phyloP scores from a whole-genome alignment of 2,329 filamentous ascomycete species.

The Tolypocladium nubicola region DNA sequence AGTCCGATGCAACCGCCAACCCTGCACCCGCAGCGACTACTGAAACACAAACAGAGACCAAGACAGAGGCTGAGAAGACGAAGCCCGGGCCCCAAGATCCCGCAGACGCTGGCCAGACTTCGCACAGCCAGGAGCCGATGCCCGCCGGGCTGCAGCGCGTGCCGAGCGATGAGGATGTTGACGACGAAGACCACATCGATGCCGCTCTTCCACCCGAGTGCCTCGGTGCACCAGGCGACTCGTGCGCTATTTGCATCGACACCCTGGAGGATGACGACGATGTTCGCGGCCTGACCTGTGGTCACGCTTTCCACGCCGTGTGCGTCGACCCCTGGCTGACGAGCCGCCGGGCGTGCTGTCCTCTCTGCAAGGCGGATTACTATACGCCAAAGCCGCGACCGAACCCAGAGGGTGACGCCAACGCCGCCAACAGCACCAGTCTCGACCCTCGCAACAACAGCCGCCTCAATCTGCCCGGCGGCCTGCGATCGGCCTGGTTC shows the following conservation, averaged over 20 bases:
- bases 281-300: constrained; percentile 84
- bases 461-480: constrained; percentile 37
- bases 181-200: constrained; percentile 73
- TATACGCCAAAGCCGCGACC: constrained; percentile 86
- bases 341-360: constrained; percentile 86
- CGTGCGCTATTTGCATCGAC: constrained; percentile 94
- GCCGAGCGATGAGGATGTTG: constrained; percentile 47
- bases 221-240: constrained; percentile 73
- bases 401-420: constrained; percentile 19
- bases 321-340: constrained; percentile 97
- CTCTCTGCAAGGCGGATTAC: constrained; percentile 96
- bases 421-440: constrained; percentile 8
- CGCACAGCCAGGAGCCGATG: constrained; percentile 11
- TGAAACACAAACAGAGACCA: constrained; percentile 7
- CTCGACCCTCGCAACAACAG: constrained; percentile 27
- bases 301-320: constrained; percentile 94
- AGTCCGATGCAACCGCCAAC: constrained; percentile 10
- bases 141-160: constrained; percentile 25
- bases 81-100: constrained; percentile 7
- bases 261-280: constrained; percentile 91
- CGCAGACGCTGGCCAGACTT: constrained; percentile 13
- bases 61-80: constrained; percentile 5
- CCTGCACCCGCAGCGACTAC: constrained; percentile 7
- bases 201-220: constrained; percentile 74
- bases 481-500: constrained; percentile 29